Conservation (phyloP, 176 grass and related monocot species). For the Elymus sibiricus region DNA sequence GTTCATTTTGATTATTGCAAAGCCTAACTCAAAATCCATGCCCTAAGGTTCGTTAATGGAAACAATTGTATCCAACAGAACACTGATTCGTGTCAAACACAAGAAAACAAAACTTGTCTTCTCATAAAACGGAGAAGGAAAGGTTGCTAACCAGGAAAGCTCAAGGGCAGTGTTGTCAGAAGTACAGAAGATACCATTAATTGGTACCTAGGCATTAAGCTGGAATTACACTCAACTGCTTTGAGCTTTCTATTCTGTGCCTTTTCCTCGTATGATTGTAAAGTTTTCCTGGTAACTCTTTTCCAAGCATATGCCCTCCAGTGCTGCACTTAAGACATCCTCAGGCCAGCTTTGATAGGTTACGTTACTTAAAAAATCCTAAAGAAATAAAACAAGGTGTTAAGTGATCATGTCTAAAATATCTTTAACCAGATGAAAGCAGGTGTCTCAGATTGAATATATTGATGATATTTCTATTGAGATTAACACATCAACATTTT, state of each 20-base stretch:
- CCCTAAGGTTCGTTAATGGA: too few species aligned
- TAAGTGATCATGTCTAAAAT: not conserved
- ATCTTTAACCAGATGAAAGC: not conserved
- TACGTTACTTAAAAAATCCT: conserved; percentile 6
- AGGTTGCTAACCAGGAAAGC: conserved; percentile 65
- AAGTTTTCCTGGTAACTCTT: conserved; percentile 81
- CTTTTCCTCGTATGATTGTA: conserved; percentile 59
- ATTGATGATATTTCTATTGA: not conserved
- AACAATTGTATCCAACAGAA: too few species aligned
- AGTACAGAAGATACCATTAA: conserved; percentile 95
- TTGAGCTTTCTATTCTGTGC: conserved; percentile 32
- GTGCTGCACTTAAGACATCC: conserved; percentile 59
- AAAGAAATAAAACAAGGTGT: not conserved
- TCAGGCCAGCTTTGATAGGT: conserved; percentile 54
- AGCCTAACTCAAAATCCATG: too few species aligned
- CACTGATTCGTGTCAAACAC: too few species aligned
- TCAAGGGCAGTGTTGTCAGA: conserved; percentile 79
- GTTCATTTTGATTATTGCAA: too few species aligned
- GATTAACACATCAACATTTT: not conserved
- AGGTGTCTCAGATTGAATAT: not conserved
- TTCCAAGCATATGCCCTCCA: conserved; percentile 86
- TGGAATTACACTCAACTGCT: conserved; percentile 39
- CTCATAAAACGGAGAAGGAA: conserved; percentile 1
- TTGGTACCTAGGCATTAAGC: conserved; percentile 76
- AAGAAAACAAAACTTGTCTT: not conserved